Evolutionary conservation across 2,329 filamentous ascomycete genomes (phyloP).

Genomic region (Cordyceps farinosa): DNA sequence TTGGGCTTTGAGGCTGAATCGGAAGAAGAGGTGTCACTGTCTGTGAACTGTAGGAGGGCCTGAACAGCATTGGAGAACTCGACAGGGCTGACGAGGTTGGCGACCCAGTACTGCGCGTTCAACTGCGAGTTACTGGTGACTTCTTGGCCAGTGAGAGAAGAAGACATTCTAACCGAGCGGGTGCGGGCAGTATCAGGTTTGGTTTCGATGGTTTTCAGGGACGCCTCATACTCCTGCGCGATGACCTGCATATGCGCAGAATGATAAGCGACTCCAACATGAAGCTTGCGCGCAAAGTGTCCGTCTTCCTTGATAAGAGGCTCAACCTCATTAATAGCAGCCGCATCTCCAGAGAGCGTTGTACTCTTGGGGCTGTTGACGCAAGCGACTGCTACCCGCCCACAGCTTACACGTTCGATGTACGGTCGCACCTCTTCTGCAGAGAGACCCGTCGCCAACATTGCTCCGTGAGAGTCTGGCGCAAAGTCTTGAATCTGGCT

Average conservation of each 20-base stretch:
- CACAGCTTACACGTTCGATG: slow-evolving; percentile 17
- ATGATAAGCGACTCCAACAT: slow-evolving; percentile 25
- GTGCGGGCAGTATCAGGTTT: too few relatives aligned
- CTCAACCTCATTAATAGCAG: slow-evolving; percentile 23
- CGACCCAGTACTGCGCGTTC: slow-evolving; percentile 23
- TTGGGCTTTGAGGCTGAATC: too few relatives aligned
- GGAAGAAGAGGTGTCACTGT: too few relatives aligned
- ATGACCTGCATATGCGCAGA: slow-evolving; percentile 29
- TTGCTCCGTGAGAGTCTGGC: background rate
- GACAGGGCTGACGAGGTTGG: slow-evolving; percentile 27
- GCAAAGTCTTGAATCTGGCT: too few relatives aligned
- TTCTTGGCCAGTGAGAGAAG: too few relatives aligned
- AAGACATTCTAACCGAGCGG: too few relatives aligned
- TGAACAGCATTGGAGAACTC: slow-evolving; percentile 18
- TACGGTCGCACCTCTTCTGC: background rate
- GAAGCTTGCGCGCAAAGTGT: slow-evolving; percentile 11
- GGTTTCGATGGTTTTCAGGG: too few relatives aligned
- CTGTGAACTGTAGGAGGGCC: too few relatives aligned
- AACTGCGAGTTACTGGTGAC: too few relatives aligned
- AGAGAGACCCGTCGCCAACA: background rate
- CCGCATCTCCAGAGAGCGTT: slow-evolving; percentile 31
- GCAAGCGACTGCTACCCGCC: slow-evolving; percentile 27
- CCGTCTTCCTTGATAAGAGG: slow-evolving; percentile 19
- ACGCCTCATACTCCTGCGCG: too few relatives aligned
- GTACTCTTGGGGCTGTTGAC: slow-evolving; percentile 31